These are phyloP conservation scores for Rosa rugosa DNA, from an alignment of 306 rosid species.

Conservation along the genomic window DNA sequence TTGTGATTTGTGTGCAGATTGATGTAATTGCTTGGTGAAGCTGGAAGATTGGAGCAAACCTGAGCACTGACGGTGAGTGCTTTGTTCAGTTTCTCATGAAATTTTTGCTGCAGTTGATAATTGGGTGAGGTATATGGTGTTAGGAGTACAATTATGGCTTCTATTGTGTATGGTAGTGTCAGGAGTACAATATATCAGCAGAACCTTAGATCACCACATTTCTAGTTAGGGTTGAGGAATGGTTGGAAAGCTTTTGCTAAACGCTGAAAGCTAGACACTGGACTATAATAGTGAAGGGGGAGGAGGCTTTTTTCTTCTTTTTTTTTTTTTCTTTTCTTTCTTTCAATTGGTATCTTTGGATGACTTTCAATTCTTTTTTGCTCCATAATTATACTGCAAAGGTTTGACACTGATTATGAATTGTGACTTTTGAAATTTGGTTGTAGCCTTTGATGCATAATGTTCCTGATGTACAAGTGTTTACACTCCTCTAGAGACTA, in stretches of 20 bases:
- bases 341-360: neutral
- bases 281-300: neutral
- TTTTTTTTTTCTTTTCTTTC: too few species aligned
- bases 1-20: too few species aligned
- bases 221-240: neutral
- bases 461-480: constrained; percentile 97
- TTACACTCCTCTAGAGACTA: constrained; percentile 92
- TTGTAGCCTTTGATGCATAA: constrained; percentile 95
- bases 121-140: too few species aligned
- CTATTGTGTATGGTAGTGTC: too few species aligned
- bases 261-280: neutral
- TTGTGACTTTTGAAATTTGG: constrained; percentile 26
- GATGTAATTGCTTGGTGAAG: too few species aligned
- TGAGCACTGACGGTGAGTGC: too few species aligned
- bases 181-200: too few species aligned
- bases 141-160: too few species aligned
- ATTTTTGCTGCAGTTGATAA: too few species aligned
- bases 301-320: neutral
- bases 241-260: neutral
- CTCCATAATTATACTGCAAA: neutral
- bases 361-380: constrained; percentile 3
- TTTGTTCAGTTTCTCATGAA: too few species aligned
- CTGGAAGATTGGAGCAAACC: too few species aligned
- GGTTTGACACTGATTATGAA: constrained; percentile 17
- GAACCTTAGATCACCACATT: too few species aligned